Conservation (phyloP, 1,139 yeast genomes). For the Pichiaceae sp. region DNA sequence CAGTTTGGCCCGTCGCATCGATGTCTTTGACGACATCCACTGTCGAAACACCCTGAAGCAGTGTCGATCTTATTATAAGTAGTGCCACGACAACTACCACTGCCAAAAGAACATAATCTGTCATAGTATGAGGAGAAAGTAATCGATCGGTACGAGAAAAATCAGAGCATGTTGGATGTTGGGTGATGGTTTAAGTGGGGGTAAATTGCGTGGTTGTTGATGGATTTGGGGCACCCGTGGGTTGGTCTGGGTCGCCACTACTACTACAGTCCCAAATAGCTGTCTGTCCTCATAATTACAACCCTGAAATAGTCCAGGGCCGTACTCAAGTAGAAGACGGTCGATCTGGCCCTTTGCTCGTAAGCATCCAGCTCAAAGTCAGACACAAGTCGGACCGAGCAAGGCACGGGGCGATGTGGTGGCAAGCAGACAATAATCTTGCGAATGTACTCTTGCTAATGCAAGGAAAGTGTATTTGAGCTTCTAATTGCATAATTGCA, state of each 20-base stretch:
- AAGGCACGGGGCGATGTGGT: slow-evolving; percentile 51
- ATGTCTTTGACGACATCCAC: slow-evolving; percentile 13
- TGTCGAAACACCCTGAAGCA: slow-evolving; percentile 9
- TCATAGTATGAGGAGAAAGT: slow-evolving; percentile 5
- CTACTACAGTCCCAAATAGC: too few relatives aligned
- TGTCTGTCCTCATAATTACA: slow-evolving; percentile 68
- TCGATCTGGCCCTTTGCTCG: slow-evolving; percentile 51
- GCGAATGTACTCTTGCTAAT: too few relatives aligned
- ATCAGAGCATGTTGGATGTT: too few relatives aligned
- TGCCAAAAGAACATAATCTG: slow-evolving; percentile 8
- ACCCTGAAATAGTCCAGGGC: slow-evolving; percentile 7
- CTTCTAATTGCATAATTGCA: too few relatives aligned
- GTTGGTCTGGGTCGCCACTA: too few relatives aligned
- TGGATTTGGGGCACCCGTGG: too few relatives aligned
- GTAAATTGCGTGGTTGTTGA: too few relatives aligned
- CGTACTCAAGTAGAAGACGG: slow-evolving; percentile 63
- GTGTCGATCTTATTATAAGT: slow-evolving; percentile 7
- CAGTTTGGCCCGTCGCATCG: slow-evolving; percentile 8
- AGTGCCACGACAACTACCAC: slow-evolving; percentile 7
- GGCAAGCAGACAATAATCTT: too few relatives aligned
- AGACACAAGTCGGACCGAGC: slow-evolving; percentile 41
- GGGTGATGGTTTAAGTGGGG: too few relatives aligned
- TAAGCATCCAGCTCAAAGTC: slow-evolving; percentile 50
- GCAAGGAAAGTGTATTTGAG: too few relatives aligned
- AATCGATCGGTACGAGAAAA: too few relatives aligned